These are phyloP conservation scores for Curvularia eragrostidis DNA, from an alignment of 2,329 filamentous ascomycete genomes.

Conservation along the genomic window DNA sequence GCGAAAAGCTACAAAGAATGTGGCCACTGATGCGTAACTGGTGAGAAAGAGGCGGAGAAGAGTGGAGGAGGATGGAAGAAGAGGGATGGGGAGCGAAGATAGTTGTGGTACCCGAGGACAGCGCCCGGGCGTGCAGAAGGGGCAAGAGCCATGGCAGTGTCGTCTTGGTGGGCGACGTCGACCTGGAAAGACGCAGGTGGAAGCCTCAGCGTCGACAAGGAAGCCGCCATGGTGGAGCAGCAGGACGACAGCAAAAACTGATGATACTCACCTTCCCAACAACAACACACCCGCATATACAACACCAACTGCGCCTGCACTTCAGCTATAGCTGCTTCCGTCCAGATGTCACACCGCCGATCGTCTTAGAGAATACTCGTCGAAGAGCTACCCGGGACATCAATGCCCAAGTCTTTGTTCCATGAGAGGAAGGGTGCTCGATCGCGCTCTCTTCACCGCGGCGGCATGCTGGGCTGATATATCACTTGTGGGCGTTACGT, in stretches of 20 bases:
- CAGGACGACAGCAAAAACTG: constrained; percentile 10
- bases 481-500: constrained; percentile 26
- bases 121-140: constrained; percentile 30
- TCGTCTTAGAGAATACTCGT: constrained; percentile 35
- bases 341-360: constrained; percentile 2
- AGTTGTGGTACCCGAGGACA: constrained; percentile 27
- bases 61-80: constrained; percentile 35
- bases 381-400: constrained; percentile 45
- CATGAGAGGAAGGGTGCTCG: constrained; percentile 35
- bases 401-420: constrained; percentile 36
- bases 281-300: constrained; percentile 23
- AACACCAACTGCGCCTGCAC: constrained; percentile 6
- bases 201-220: constrained; percentile 30
- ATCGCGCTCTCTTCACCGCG: constrained; percentile 31
- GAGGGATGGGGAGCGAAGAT: constrained; percentile 20
- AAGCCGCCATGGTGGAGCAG: constrained; percentile 18
- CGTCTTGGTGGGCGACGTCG: constrained; percentile 18
- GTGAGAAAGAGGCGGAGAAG: constrained; percentile 50
- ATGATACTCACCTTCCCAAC: constrained; percentile 34
- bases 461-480: constrained; percentile 43
- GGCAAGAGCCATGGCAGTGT: constrained; percentile 37
- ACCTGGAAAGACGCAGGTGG: constrained; percentile 21
- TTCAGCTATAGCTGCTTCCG: constrained; percentile 3
- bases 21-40: constrained; percentile 53
- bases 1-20: constrained; percentile 55